These are phyloP conservation scores for Trifolium subterraneum DNA, from an alignment of 306 rosid species.

Conservation along the genomic window DNA sequence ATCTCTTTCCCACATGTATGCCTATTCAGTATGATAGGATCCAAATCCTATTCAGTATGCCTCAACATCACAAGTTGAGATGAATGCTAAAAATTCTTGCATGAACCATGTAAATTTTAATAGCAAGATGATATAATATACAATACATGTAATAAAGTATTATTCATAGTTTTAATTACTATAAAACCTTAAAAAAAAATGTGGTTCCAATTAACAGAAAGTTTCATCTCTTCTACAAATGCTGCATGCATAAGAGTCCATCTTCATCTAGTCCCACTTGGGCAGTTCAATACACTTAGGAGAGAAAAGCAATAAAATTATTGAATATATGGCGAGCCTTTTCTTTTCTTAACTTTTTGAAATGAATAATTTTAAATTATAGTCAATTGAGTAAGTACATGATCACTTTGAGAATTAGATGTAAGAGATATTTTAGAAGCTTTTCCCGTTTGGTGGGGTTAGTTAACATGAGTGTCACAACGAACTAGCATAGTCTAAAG, in stretches of 20 bases:
- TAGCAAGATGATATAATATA: background rate
- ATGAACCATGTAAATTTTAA: background rate
- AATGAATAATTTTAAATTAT: background rate
- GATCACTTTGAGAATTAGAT: conserved; percentile 10
- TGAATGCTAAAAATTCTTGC: background rate
- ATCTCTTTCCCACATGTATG: background rate
- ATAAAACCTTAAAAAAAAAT: conserved; percentile 9
- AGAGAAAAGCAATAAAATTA: background rate
- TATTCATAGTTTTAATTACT: conserved; percentile 4
- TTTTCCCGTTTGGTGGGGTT: background rate
- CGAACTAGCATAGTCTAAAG: background rate
- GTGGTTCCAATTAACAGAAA: conserved; percentile 18
- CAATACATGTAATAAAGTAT: background rate
- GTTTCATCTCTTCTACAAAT: conserved; percentile 5
- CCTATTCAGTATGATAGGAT: background rate
- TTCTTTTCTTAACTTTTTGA: background rate
- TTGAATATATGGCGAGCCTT: background rate
- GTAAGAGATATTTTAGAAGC: background rate
- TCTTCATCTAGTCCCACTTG: conserved; percentile 2
- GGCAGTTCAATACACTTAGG: background rate
- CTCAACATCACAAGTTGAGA: conserved; percentile 9
- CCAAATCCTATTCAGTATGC: conserved; percentile 18
- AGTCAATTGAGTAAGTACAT: conserved; percentile 15
- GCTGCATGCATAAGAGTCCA: background rate
- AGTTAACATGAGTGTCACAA: background rate